These are phyloP conservation scores for Curvularia hawaiiensis DNA, from an alignment of 2,329 filamentous ascomycete genomes.

Conservation along the genomic window DNA sequence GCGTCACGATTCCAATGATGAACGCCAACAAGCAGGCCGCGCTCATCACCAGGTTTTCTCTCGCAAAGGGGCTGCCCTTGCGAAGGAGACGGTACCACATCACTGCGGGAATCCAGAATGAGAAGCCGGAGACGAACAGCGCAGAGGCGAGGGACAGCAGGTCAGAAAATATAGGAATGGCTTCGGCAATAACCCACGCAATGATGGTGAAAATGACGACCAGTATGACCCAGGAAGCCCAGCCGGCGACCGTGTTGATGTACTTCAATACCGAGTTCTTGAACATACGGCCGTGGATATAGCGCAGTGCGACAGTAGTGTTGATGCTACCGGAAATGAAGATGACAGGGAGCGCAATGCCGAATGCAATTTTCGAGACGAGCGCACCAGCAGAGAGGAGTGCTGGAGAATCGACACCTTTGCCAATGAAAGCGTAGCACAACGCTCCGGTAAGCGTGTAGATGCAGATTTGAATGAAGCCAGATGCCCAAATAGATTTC, in stretches of 20 bases:
- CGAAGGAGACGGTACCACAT: slow-evolving; percentile 20
- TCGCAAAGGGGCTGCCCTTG: slow-evolving; percentile 12
- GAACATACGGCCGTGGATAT: slow-evolving; percentile 24
- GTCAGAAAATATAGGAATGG: slow-evolving; percentile 22
- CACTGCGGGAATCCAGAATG: slow-evolving; percentile 20
- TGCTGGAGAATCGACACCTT: slow-evolving; percentile 12
- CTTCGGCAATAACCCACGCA: slow-evolving; percentile 22
- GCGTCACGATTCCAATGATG: slow-evolving; percentile 14
- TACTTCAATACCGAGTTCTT: slow-evolving; percentile 19
- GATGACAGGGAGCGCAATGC: slow-evolving; percentile 19
- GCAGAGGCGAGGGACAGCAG: slow-evolving; percentile 19
- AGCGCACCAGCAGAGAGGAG: slow-evolving; percentile 15
- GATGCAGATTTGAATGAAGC: slow-evolving; percentile 19
- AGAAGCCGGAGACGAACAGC: slow-evolving; percentile 20
- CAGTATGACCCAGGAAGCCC: slow-evolving; percentile 18
- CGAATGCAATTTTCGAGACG: slow-evolving; percentile 18
- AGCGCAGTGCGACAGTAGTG: slow-evolving; percentile 22
- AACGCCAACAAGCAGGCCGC: slow-evolving; percentile 17
- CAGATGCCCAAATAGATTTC: slow-evolving; percentile 20
- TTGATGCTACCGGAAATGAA: slow-evolving; percentile 21
- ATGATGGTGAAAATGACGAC: slow-evolving; percentile 22
- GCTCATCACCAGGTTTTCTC: slow-evolving; percentile 13
- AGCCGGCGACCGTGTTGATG: slow-evolving; percentile 19
- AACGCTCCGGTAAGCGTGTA: slow-evolving; percentile 20
- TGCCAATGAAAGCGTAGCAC: slow-evolving; percentile 22